Percentiles rank a stretch among this genome's conserved stretches.
These are phyloP conservation scores for Brassica hybrid DNA, from an alignment of 441 rosid species.

Conservation along the genomic window DNA sequence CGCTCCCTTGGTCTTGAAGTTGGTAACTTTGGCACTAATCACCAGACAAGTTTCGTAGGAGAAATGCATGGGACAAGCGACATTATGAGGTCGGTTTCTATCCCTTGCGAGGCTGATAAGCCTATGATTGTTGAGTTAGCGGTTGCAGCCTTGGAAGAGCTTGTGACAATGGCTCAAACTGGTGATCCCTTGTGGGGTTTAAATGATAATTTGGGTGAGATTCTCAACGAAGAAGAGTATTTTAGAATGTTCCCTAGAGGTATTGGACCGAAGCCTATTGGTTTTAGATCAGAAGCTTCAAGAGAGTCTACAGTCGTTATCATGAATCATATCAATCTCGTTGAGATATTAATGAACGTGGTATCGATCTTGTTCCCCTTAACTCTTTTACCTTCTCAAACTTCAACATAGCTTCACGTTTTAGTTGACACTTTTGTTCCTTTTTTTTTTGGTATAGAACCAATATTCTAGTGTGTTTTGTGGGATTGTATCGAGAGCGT, in stretches of 20 bases:
- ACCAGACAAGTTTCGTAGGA: slow-evolving; percentile 59
- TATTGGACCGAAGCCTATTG: slow-evolving; percentile 67
- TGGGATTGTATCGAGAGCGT: slow-evolving; percentile 81
- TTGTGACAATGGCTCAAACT: slow-evolving; percentile 74
- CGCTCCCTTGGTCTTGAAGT: slow-evolving; percentile 65
- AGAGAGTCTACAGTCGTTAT: slow-evolving; percentile 77
- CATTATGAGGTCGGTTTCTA: slow-evolving; percentile 57
- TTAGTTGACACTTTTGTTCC: background rate
- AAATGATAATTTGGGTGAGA: slow-evolving; percentile 47
- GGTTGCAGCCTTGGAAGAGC: slow-evolving; percentile 92
- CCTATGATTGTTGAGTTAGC: slow-evolving; percentile 87
- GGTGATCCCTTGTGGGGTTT: slow-evolving; percentile 79
- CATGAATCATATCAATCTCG: slow-evolving; percentile 78
- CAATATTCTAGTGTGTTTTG: slow-evolving; percentile 82
- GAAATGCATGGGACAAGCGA: slow-evolving; percentile 72
- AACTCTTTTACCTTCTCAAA: background rate
- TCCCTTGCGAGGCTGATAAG: slow-evolving; percentile 77
- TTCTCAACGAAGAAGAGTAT: slow-evolving; percentile 76
- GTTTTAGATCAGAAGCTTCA: slow-evolving; percentile 64
- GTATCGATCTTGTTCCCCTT: slow-evolving; percentile 39
- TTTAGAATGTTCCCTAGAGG: slow-evolving; percentile 68
- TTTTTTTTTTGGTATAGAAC: slow-evolving; percentile 49
- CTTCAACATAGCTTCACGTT: background rate
- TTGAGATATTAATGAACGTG: slow-evolving; percentile 95
- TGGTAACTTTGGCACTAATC: slow-evolving; percentile 25